Percentiles rank a stretch among this genome's conserved stretches.
phyloP scores from a whole-genome alignment of 2,329 filamentous ascomycete species.

The Raffaelea arxii region DNA sequence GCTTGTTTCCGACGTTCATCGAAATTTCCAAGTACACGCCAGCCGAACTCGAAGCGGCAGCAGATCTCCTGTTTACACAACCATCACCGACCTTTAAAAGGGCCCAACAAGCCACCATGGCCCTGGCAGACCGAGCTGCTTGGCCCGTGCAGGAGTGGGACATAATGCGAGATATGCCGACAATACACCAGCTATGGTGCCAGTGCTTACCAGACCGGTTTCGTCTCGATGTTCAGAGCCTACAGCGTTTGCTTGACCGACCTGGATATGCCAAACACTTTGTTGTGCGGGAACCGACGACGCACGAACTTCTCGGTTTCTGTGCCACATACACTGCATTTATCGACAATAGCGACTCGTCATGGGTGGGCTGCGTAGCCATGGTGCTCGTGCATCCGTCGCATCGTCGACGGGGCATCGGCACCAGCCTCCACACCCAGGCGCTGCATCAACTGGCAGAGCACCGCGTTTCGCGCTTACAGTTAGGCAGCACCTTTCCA shows the following conservation, averaged over 20 bases:
- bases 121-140: conserved; percentile 19
- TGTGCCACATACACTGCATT: conserved; percentile 52
- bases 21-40: conserved; percentile 38
- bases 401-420: conserved; percentile 40
- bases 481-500: conserved; percentile 50
- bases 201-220: conserved; percentile 35
- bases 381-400: conserved; percentile 40
- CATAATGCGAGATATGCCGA: conserved; percentile 26
- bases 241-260: conserved; percentile 39
- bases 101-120: conserved; percentile 16
- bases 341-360: conserved; percentile 40
- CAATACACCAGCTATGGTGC: conserved; percentile 37
- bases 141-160: conserved; percentile 35
- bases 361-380: conserved; percentile 46
- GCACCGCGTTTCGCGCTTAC: conserved; percentile 41
- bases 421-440: conserved; percentile 41
- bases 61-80: conserved; percentile 38
- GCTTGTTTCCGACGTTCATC: conserved; percentile 41
- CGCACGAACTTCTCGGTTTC: conserved; percentile 39
- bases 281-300: conserved; percentile 38
- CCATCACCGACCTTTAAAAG: conserved; percentile 7
- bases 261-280: conserved; percentile 50
- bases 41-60: conserved; percentile 37
- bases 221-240: conserved; percentile 28
- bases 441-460: conserved; percentile 38